These are phyloP conservation scores for Venturiaceae sp. DNA, from an alignment of 2,329 filamentous ascomycete species.

Conservation along the genomic window DNA sequence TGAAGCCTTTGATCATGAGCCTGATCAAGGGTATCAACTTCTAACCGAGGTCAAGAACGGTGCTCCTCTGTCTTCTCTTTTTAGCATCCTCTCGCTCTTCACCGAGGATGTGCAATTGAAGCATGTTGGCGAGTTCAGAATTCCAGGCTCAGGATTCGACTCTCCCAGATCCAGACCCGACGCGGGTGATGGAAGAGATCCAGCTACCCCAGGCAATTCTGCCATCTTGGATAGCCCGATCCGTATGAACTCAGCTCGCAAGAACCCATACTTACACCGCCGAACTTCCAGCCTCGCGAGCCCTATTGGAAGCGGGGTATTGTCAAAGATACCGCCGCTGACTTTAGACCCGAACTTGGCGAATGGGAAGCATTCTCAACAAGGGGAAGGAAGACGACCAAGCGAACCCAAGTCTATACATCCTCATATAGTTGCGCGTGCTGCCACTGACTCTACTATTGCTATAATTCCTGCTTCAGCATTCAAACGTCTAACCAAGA, in stretches of 20 bases:
- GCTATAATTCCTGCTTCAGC: conserved; percentile 96
- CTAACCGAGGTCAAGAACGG: conserved; percentile 97
- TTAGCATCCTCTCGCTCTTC: conserved; percentile 93
- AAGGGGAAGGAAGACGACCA: conserved; percentile 26
- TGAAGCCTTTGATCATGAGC: conserved; percentile 37
- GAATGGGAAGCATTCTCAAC: conserved; percentile 16
- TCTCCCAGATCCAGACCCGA: not conserved
- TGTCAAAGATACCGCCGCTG: conserved; percentile 62
- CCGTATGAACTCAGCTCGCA: not conserved
- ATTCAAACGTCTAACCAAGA: conserved; percentile 80
- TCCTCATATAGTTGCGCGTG: conserved; percentile 93
- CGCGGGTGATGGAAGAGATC: not conserved
- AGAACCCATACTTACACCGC: conserved; percentile 12
- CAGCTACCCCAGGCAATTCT: not conserved
- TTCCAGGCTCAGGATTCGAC: conserved; percentile 12
- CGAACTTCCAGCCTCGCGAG: conserved; percentile 22
- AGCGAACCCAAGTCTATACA: conserved; percentile 55
- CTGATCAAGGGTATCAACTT: conserved; percentile 82
- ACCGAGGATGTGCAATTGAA: conserved; percentile 86
- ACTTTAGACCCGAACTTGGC: conserved; percentile 47
- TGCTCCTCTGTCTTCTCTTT: conserved; percentile 94
- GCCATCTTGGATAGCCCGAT: not conserved
- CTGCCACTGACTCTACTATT: conserved; percentile 93
- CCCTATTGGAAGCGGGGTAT: conserved; percentile 23
- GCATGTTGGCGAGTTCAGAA: conserved; percentile 57